These are phyloP conservation scores for Medakamo hakoo DNA, from an alignment of 139 green algal species.

Conservation along the genomic window DNA sequence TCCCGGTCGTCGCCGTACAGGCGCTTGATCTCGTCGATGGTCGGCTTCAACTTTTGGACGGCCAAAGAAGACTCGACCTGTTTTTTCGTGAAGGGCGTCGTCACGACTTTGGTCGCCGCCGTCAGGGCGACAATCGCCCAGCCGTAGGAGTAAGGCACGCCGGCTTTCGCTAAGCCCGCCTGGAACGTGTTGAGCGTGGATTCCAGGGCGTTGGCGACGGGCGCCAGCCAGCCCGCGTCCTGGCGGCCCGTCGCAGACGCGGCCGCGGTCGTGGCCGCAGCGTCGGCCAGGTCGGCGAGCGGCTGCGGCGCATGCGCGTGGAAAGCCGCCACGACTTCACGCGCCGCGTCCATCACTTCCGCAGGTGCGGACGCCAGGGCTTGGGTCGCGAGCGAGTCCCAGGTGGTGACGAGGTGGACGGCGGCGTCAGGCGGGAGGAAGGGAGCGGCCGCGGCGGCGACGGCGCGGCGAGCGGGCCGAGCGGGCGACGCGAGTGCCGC, in stretches of 20 bases:
- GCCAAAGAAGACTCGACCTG: constrained; percentile 73
- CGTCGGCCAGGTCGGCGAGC: not conserved
- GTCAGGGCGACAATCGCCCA: constrained; percentile 92
- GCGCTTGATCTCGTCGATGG: constrained; percentile 74
- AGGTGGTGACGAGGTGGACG: constrained; percentile 11
- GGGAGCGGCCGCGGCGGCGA: too few relatives aligned
- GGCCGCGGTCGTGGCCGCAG: constrained; percentile 6
- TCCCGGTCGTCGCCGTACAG: constrained; percentile 74
- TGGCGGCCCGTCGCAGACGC: constrained; percentile 10
- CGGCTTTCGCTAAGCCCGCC: constrained; percentile 32
- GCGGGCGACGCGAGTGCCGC: too few relatives aligned
- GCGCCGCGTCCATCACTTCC: constrained; percentile 7
- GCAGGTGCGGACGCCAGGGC: constrained; percentile 6
- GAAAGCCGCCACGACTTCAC: not conserved
- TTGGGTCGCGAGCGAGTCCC: constrained; percentile 19
- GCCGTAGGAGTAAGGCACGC: constrained; percentile 88
- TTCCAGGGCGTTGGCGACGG: constrained; percentile 56
- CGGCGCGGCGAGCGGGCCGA: too few relatives aligned
- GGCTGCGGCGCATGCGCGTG: too few relatives aligned
- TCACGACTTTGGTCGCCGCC: constrained; percentile 76
- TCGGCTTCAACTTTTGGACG: constrained; percentile 69
- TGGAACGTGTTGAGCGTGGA: constrained; percentile 66
- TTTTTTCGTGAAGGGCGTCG: constrained; percentile 85
- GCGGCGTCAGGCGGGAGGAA: too few relatives aligned
- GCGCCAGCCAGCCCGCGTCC: constrained; percentile 38